Base-by-base conservation (phyloP, 1,139 yeast species). In the Candida frijolesensis region DNA sequence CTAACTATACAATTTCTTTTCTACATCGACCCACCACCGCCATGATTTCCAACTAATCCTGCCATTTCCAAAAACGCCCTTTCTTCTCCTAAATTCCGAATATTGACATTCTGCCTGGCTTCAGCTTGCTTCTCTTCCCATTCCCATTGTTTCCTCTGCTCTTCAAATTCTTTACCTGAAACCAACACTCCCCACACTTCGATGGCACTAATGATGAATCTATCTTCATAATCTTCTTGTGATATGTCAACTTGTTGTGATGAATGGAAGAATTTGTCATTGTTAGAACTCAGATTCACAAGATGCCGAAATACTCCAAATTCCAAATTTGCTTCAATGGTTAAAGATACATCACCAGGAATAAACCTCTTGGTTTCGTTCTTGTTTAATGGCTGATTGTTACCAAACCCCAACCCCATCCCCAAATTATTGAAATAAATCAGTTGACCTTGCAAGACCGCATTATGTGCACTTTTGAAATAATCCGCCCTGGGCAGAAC, bases 121-220 rank as follows among this genome's bases (percentile, higher is more conserved):
- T 83, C 80, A 0, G 96, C 96, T 63, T 89, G 96, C 47, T 83
- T 77, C 60, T 87, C 87, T 63, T 92, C 97, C 97, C 97, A 90
- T 60, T 86, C 92, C 95, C 96, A 87, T 55, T 81, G 82, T 60
- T 81, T 82, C 51, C 78, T 72, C 66, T 92, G 97, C 53, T 86
- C 92, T 29, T 80, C 87, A 46, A 90, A 70, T 55, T 89, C 96
- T 54, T 83, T 82, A 18, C 80, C 82, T 5, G 88, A 82, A 0
- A 97, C 97, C 51, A 90, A 79, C 51, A 90, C 79, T 0, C 98
- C 98, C 94, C 96, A 89, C 0, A 90, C 96, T 64, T 91, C 97
- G 19, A 92, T 71, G 57, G 87, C 92, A 3, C 85, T 82, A 9
- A 92, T 81, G 52, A 79, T 67, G 60, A 92, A 84, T 46, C 92